These are phyloP conservation scores for Pelargonium cotyledonis DNA, from an alignment of 441 rosid genomes.

Conservation along the genomic window DNA sequence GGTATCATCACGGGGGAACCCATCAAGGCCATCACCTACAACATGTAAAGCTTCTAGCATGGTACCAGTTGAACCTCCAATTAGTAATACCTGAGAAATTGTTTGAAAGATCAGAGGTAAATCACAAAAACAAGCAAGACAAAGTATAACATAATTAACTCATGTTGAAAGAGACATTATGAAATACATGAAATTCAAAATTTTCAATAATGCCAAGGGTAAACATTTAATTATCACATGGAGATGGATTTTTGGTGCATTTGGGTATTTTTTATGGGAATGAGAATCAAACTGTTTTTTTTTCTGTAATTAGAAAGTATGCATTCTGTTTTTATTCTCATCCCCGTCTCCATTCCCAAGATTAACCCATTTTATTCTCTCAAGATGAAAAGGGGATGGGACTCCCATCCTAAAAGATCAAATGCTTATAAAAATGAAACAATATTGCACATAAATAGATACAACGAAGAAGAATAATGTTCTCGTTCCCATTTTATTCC, in stretches of 20 bases:
- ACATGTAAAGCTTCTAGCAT: slow-evolving; percentile 96
- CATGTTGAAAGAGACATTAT: background rate
- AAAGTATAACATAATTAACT: background rate
- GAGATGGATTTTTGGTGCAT: background rate
- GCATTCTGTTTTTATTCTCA: background rate
- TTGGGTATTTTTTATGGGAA: background rate
- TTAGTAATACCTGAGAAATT: slow-evolving; percentile 63
- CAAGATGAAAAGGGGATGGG: background rate
- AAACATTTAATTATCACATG: background rate
- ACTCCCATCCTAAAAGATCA: background rate
- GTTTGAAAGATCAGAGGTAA: slow-evolving; percentile 9
- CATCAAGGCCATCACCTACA: slow-evolving; percentile 68
- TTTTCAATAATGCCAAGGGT: background rate
- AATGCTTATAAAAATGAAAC: background rate
- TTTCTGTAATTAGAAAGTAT: background rate
- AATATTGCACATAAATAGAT: background rate
- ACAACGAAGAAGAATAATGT: background rate
- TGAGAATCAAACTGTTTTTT: background rate
- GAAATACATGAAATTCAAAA: background rate
- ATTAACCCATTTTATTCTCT: background rate
- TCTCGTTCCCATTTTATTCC: background rate
- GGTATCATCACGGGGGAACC: slow-evolving; percentile 18
- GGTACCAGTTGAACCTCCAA: slow-evolving; percentile 98
- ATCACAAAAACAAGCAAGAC: background rate
- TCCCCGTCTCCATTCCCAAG: background rate